Evolutionary conservation across 139 green algal genomes (phyloP), one percentile per base, ranked within the genome.

Genomic region (Coccomyxa sp.): DNA sequence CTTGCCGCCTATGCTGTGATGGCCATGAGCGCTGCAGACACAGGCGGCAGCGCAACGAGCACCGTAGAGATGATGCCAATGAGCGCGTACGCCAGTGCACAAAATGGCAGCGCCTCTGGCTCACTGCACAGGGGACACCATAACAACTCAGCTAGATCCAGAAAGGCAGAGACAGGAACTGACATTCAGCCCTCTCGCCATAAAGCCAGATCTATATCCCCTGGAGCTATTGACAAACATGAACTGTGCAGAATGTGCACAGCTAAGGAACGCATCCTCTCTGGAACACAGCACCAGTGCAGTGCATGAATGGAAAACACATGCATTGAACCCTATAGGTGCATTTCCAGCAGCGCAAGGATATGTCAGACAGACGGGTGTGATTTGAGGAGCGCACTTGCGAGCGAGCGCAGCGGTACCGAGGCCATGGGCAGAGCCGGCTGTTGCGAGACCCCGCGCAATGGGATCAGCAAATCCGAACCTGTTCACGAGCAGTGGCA

Each of bases 71-170:
- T 84, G 87, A 97, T 94, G 82, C 94, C 95, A 25, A 93, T 94
- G 81, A 97, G 85, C 13, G 90, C 92, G 81, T 98, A 97, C 17
- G 89, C 89, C 58, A 98, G 83, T 4, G 94, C 95, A 76, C 91
- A 96, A 86, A 96, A 98, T 13, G 95, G 95, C 57, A 98, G 85
- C 13, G 95, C 92, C 80, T 98, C 93, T 21, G 94, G 94, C 85
- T 97, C 94, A 28, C 83, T 86, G 83, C 83, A 25, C 32, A 81
- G 25, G 76, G 28, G 60, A 27, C 38, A 51, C 38, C 3, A 51
- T 3, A 51, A 51, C 1, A 27, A 79, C 28, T 76, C 67, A 30
- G 67, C 23, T 76, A 30, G 4, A n/a, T 13, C 23, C 67, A 76
- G 25, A 76, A 76, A 30, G 23, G 7, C 67, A 76, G 9, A 76